Conservation (phyloP, 208 protist species). For the Crithidia expoeki region DNA sequence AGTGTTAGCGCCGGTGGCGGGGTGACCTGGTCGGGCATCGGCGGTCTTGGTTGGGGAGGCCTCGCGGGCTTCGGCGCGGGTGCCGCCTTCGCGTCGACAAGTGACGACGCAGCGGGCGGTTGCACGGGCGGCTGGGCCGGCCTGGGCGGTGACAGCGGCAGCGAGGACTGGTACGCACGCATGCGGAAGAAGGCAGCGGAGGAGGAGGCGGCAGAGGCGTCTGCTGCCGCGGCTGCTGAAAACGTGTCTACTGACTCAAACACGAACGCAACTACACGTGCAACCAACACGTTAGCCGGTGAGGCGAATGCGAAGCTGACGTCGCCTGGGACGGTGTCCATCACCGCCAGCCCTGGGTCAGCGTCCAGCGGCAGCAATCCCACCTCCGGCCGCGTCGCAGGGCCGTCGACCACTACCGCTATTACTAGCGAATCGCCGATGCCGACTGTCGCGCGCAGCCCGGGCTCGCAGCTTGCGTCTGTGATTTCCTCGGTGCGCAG, state of each 20-base stretch:
- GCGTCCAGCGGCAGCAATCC: slow-evolving; percentile 3
- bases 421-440: slow-evolving; percentile 3
- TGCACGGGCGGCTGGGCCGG: slow-evolving; percentile 40
- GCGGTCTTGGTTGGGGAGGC: slow-evolving; percentile 19
- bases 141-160: slow-evolving; percentile 42
- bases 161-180: slow-evolving; percentile 68
- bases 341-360: neutral
- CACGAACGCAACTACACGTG: neutral
- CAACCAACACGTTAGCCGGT: neutral
- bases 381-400: neutral
- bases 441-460: neutral
- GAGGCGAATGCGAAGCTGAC: neutral
- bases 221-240: neutral
- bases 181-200: slow-evolving; percentile 53
- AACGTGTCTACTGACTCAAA: neutral
- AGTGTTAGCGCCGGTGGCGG: slow-evolving; percentile 3
- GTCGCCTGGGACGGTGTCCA: slow-evolving; percentile 17
- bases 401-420: neutral
- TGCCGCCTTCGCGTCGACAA: neutral
- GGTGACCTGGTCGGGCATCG: slow-evolving; percentile 22
- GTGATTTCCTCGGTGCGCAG: neutral
- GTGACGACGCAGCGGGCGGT: slow-evolving; percentile 7
- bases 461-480: neutral
- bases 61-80: slow-evolving; percentile 16
- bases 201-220: slow-evolving; percentile 29